Base-by-base conservation (phyloP, 371 early-diverging fungal species). In the Circinella umbellata region DNA sequence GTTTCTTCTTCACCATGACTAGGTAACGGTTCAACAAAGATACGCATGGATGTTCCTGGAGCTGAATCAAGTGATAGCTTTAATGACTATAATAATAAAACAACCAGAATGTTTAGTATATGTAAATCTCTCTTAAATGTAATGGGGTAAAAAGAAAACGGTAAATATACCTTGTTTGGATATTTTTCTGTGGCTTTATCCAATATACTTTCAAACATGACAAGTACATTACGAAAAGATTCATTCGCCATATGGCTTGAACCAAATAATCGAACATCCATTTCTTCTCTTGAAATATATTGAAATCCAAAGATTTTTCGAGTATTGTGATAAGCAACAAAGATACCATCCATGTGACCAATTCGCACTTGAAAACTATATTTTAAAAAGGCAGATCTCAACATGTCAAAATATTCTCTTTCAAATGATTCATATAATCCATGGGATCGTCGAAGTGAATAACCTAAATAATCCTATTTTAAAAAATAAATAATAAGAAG, bases 261-360 rank as follows among this genome's bases (percentile, higher is more conserved):
- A 20, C 97, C 96, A 80, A 89, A 97, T n/a, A 98, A 68, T 0
- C 89, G 81, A 7, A 80, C 69, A 74, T 96, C 96, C 93, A 98
- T 95, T 75, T 95, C 93, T 59, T 90, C 88, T 47, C 92, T 70
- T 3, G 94, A 85, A 3, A 98, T 87, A 71, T 98, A 98, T 79
- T 98, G 95, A 79, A 98, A 98, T 34, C 98, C 98, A 89, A 96
- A 96, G 47, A 97, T 87, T 68, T 89, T 84, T 14, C 87, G 82
- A 2, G 96, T 96, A 75, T 96, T 98, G 82, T 98, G 98, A 76
- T 94, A 97, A 0, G 93, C 89, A 0, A 98, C 96, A 72, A 98
- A 86, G 34, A 97, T 90, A 6, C 98, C 98, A 75, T 98, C 98
- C 98, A 98, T 98, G 67, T 93, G 88, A 1, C 98, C 98, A 63